Conservation (phyloP, 352 stramenopile genomes). For the Globisporangium nunn region DNA sequence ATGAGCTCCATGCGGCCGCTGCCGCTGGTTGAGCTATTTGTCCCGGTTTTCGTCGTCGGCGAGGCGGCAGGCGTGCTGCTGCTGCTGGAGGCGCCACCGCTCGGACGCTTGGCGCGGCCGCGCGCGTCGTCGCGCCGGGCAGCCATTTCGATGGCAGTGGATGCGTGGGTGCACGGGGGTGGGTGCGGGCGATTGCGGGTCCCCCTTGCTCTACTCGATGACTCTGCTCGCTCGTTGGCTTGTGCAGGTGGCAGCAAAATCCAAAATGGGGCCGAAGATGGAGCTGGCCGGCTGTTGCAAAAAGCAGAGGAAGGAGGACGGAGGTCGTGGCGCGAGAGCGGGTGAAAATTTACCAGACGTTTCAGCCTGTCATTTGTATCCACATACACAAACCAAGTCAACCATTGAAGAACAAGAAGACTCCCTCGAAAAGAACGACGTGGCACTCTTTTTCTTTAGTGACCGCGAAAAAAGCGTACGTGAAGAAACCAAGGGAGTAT, state of each 20-base stretch:
- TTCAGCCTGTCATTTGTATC: too few relatives aligned
- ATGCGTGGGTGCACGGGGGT: too few relatives aligned
- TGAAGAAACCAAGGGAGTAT: not conserved
- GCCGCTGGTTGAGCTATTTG: not conserved
- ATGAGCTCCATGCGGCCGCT: conserved; percentile 41
- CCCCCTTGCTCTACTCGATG: not conserved
- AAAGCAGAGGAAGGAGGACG: too few relatives aligned
- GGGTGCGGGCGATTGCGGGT: not conserved
- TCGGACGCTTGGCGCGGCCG: conserved; percentile 24
- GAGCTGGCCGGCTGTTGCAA: too few relatives aligned
- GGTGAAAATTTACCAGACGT: not conserved
- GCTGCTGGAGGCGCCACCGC: not conserved
- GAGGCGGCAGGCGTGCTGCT: not conserved
- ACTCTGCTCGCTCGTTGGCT: not conserved
- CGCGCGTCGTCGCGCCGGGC: conserved; percentile 27
- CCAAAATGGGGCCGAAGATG: conserved; percentile 23
- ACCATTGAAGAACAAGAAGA: not conserved
- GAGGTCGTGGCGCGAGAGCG: too few relatives aligned
- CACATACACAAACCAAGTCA: not conserved
- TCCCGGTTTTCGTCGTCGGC: not conserved
- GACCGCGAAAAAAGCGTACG: not conserved
- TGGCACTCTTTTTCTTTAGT: not conserved
- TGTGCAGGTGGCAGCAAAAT: conserved; percentile 27
- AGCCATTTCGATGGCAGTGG: not conserved
- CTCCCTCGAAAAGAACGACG: not conserved